Conservation (phyloP, 305 asterid genomes). For the Ajuga reptans region DNA sequence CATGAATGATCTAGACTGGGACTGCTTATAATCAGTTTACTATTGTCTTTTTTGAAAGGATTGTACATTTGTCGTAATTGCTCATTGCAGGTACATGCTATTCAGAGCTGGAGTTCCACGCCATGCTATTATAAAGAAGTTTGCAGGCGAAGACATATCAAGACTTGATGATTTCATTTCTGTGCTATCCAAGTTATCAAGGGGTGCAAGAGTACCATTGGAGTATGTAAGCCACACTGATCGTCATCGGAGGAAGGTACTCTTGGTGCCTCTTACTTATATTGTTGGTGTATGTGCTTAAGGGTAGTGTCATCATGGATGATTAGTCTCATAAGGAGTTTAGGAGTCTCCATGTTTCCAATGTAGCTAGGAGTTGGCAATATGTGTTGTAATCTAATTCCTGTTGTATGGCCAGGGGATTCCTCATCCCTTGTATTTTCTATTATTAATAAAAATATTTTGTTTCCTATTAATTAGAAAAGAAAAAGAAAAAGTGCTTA, state of each 20-base stretch:
- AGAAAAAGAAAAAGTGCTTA: too few species aligned
- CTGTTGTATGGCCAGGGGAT: too few species aligned
- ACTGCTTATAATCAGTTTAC: not conserved
- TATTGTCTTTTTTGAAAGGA: not conserved
- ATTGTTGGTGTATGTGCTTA: constrained; percentile 15
- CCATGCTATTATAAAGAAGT: constrained; percentile 91
- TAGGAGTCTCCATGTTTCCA: too few species aligned
- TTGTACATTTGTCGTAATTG: constrained; percentile 15
- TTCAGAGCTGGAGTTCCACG: constrained; percentile 96
- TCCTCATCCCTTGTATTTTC: too few species aligned
- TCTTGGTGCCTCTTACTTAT: constrained; percentile 13
- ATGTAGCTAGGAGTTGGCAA: too few species aligned
- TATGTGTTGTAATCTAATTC: too few species aligned
- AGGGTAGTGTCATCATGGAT: not conserved
- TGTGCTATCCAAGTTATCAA: constrained; percentile 72
- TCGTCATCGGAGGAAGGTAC: constrained; percentile 96
- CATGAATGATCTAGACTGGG: constrained; percentile 17
- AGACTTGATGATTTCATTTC: constrained; percentile 70
- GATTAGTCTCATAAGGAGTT: too few species aligned
- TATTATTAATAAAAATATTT: too few species aligned
- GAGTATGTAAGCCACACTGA: constrained; percentile 78
- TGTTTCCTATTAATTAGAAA: too few species aligned
- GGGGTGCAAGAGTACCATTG: constrained; percentile 93
- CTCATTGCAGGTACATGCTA: constrained; percentile 68
- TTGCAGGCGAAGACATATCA: constrained; percentile 87